Evolutionary conservation across 805 yeast species (phyloP).

Genomic region (Priceomyces castillae): DNA sequence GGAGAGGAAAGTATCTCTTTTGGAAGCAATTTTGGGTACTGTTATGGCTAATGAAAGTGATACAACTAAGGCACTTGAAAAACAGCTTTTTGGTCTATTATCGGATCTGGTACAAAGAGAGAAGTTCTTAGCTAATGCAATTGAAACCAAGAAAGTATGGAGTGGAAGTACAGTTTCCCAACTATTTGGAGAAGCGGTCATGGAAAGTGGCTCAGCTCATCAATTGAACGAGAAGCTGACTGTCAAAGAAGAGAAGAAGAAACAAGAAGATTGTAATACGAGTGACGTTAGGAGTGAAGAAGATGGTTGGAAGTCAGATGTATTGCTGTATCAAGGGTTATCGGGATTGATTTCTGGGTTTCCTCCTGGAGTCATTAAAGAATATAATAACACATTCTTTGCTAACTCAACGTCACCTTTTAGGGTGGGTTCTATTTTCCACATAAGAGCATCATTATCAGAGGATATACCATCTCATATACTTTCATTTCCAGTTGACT

Average conservation of each 20-base stretch:
- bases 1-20: constrained; percentile 16
- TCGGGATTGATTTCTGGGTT: constrained; percentile 21
- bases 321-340: constrained; percentile 20
- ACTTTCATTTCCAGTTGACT: constrained; percentile 16
- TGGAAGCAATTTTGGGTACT: constrained; percentile 13
- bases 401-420: constrained; percentile 16
- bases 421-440: constrained; percentile 24
- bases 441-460: constrained; percentile 15
- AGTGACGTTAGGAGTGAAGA: constrained; percentile 4
- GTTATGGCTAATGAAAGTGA: not conserved
- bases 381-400: constrained; percentile 12
- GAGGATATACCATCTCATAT: constrained; percentile 16
- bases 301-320: constrained; percentile 16
- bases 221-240: not conserved
- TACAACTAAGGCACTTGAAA: not conserved
- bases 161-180: not conserved
- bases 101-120: not conserved
- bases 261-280: constrained; percentile 11
- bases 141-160: not conserved
- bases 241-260: not conserved
- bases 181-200: not conserved
- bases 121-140: not conserved
- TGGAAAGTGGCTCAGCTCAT: not conserved
- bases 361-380: constrained; percentile 15
- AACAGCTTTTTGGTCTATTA: not conserved